Evolutionary conservation across 2,329 filamentous ascomycete genomes (phyloP).

Genomic region (Microdochium paspali): DNA sequence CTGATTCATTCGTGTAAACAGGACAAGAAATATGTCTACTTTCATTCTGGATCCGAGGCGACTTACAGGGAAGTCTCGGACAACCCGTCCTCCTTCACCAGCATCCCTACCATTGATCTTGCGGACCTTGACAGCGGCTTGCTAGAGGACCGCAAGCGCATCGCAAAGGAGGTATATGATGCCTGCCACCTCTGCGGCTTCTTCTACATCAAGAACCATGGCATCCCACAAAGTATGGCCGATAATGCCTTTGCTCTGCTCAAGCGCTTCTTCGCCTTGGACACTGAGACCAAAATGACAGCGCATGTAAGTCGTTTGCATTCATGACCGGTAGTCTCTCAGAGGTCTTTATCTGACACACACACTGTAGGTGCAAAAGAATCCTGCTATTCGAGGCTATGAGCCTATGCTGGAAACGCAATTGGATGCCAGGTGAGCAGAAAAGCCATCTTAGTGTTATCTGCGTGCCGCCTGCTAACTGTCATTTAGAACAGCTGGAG

Average conservation of each 20-base stretch:
- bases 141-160: conserved; percentile 9
- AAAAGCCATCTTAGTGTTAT: no score
- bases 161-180: conserved; percentile 14
- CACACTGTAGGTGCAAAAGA: conserved; percentile 20
- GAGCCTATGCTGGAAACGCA: conserved; percentile 23
- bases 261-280: conserved; percentile 19
- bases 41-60: conserved; percentile 19
- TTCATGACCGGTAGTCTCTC: no score
- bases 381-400: conserved; percentile 21
- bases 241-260: conserved; percentile 13
- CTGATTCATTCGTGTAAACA: conserved; percentile 1
- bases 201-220: conserved; percentile 22
- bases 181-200: conserved; percentile 17
- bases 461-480: no score
- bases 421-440: conserved; percentile 13
- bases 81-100: conserved; percentile 16
- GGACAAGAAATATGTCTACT: conserved; percentile 17
- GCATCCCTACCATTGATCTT: conserved; percentile 22
- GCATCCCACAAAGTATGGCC: conserved; percentile 13
- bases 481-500: not conserved
- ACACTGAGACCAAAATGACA: conserved; percentile 18
- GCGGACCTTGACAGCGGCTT: conserved; percentile 11
- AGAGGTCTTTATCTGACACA: no score
- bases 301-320: no score
- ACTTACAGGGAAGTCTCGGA: conserved; percentile 18